A percentile compares a stretch with the other conserved stretches of the same genome.
phyloP scores from a whole-genome alignment of 1,284 basidiomycete genomes.

The Cryptococcus sp. region DNA sequence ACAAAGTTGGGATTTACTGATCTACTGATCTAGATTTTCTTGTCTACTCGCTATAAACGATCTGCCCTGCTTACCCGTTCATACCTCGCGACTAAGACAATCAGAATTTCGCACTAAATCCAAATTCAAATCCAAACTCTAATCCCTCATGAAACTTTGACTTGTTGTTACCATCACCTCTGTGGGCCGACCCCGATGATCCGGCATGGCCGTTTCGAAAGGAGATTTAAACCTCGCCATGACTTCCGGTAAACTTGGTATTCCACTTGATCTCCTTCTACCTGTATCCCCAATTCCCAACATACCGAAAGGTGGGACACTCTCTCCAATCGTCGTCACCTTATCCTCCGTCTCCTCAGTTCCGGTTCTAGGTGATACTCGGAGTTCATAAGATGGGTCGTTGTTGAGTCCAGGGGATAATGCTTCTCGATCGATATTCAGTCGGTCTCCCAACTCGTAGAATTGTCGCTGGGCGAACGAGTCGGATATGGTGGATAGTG shows the following conservation, averaged over 20 bases:
- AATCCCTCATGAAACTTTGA: constrained; percentile 7
- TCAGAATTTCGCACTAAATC: no score
- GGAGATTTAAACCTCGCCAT: constrained; percentile 11
- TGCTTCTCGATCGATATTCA: constrained; percentile 25
- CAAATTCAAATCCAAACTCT: not conserved
- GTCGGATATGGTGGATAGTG: not conserved
- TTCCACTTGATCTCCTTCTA: constrained; percentile 16
- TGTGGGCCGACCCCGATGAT: constrained; percentile 1
- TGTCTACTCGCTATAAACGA: no score
- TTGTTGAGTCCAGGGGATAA: not conserved
- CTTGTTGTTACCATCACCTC: constrained; percentile 19
- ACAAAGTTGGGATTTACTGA: no score
- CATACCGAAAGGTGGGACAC: not conserved
- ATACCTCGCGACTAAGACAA: no score
- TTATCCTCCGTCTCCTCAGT: no score
- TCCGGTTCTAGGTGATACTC: no score
- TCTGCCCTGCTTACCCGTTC: no score
- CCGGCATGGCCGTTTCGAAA: no score
- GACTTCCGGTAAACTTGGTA: constrained; percentile 18
- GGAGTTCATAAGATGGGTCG: not conserved
- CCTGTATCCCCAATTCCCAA: constrained; percentile 10
- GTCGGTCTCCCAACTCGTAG: constrained; percentile 22
- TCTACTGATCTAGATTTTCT: no score
- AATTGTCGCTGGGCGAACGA: not conserved
- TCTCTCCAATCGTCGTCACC: no score